A percentile compares a stretch with the other conserved stretches of the same genome.
Conservation (phyloP, 495 filamentous ascomycete species). For the Penicillium ucsense region DNA sequence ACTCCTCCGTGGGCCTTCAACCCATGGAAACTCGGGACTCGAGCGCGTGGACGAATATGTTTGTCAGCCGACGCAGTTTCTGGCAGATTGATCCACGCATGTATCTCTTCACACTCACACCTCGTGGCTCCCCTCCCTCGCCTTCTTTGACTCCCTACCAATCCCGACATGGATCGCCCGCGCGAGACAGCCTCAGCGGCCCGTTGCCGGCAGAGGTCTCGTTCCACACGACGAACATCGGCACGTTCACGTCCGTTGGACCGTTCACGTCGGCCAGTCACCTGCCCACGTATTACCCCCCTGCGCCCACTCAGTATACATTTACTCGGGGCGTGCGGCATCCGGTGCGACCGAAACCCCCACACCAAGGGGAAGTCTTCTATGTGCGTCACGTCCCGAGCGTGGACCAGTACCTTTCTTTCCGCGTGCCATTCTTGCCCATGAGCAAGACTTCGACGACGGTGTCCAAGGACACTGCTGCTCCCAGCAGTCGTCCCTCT, state of each 20-base stretch:
- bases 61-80: conserved; percentile 68
- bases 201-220: conserved; percentile 13
- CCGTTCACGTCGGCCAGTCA: conserved; percentile 71
- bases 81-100: conserved; percentile 86
- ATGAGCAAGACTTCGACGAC: conserved; percentile 8
- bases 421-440: conserved; percentile 58
- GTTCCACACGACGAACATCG: conserved; percentile 26
- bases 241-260: conserved; percentile 59
- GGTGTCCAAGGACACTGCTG: not conserved
- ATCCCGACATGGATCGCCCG: conserved; percentile 53
- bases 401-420: conserved; percentile 75
- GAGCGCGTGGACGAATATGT: conserved; percentile 70
- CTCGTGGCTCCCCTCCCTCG: conserved; percentile 29
- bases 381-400: conserved; percentile 82
- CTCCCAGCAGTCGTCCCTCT: conserved; percentile 5
- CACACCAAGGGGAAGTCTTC: conserved; percentile 77
- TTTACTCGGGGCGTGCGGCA: conserved; percentile 74
- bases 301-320: conserved; percentile 69
- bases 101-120: conserved; percentile 80
- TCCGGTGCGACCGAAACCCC: conserved; percentile 81
- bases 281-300: conserved; percentile 84
- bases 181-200: conserved; percentile 28
- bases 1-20: conserved; percentile 63
- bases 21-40: conserved; percentile 47
- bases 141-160: conserved; percentile 46